Evolutionary conservation across 2,329 filamentous ascomycete species (phyloP), one percentile per base, ranked within the genome.

Genomic region (Fusarium nygamai): DNA sequence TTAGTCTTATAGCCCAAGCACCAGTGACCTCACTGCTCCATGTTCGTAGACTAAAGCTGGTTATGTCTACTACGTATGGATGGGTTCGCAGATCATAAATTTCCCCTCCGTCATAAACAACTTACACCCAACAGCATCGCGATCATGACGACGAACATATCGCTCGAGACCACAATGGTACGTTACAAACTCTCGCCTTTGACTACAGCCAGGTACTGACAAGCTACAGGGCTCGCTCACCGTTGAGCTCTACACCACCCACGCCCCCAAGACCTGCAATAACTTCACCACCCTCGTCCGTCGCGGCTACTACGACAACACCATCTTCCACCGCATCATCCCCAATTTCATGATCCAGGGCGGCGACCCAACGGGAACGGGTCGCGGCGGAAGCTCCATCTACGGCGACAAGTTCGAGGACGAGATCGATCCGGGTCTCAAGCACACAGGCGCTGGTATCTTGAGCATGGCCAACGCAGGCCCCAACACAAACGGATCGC

Each of bases 391-490:
- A 66, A 88, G 88, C 66, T 95, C 92, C 71, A 97, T 98, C 85
- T 98, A 94, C 84, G 96, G 96, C 79, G 93, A 95, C 58, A 96
- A 94, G 81, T 98, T 98, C 82, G 94, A 92, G 70, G 96, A 99
- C 85, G 96, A 99, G 87, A 96, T 98, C 78, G 86, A 89, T 53
- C 84, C 91, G 5, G 85, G 86, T 9, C 86, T 99, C 62, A 96
- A 96, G 81, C 96, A 99, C 85, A 97, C 95, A 0, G 96, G 96
- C 43, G 95, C 96, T 8, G 96, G 96, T 3, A 88, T 98, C n/a
- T 85, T 99, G 78, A 95, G 92, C 84, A 99, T 99, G 96, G 96
- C 96, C 68, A 99, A 99, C 84, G 91, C 92, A 22, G 96, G 96
- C 0, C 94, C 94, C 14, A 91, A 98, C 82, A 97, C 96, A 41